A percentile compares a stretch with the other conserved stretches of the same genome.
phyloP scores from a whole-genome alignment of 495 filamentous ascomycete genomes.

The Corynascus novoguineensis region DNA sequence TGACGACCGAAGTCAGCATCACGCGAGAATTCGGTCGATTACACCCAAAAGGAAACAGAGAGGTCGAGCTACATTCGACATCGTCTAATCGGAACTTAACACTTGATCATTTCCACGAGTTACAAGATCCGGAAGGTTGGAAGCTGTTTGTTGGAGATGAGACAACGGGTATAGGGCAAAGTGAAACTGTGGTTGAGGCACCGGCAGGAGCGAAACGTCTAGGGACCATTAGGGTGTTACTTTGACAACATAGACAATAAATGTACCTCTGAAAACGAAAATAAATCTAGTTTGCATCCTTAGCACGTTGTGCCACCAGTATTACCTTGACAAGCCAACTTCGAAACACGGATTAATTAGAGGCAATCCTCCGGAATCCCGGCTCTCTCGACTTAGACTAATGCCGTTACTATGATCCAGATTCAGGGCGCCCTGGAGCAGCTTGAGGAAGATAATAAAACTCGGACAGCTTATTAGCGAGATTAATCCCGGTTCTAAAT shows the following conservation, averaged over 20 bases:
- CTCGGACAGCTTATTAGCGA: no score
- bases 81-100: neutral
- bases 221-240: neutral
- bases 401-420: no score
- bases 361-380: no score
- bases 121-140: slow-evolving; percentile 5
- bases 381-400: no score
- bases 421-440: no score
- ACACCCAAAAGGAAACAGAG: neutral
- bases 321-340: no score
- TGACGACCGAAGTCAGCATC: slow-evolving; percentile 29
- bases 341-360: no score
- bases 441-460: no score
- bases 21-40: slow-evolving; percentile 19
- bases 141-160: slow-evolving; percentile 16
- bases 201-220: neutral
- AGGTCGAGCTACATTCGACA: neutral
- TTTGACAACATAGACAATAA: neutral
- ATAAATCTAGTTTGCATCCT: neutral
- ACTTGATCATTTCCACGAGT: neutral
- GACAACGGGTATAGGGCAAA: slow-evolving; percentile 13
- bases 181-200: slow-evolving; percentile 7
- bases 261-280: neutral
- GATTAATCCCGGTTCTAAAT: no score
- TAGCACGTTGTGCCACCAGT: neutral